These are phyloP conservation scores for Dimocarpus longan DNA, from an alignment of 345 rosid genomes.

Conservation along the genomic window DNA sequence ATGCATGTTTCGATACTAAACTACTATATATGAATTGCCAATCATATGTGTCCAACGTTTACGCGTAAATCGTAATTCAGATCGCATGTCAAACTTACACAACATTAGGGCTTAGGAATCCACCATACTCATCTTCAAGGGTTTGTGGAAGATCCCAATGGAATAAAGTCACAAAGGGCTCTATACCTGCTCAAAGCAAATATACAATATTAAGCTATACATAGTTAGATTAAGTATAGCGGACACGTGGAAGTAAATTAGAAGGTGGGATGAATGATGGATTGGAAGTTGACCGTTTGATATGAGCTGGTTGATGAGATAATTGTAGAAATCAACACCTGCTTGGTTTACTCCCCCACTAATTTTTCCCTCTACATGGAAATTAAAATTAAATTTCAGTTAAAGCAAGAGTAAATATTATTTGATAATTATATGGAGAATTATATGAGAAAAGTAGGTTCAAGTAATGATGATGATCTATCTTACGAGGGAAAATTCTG, in stretches of 20 bases:
- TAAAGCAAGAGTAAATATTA: background rate
- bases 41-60: too few relatives aligned
- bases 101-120: slow-evolving; percentile 48
- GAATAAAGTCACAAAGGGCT: slow-evolving; percentile 56
- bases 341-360: slow-evolving; percentile 33
- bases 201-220: too few relatives aligned
- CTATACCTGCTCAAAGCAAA: slow-evolving; percentile 35
- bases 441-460: background rate
- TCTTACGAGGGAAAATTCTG: slow-evolving; percentile 51
- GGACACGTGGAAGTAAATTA: background rate
- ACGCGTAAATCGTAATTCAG: background rate
- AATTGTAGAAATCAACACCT: slow-evolving; percentile 36
- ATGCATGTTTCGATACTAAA: too few relatives aligned
- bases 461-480: background rate
- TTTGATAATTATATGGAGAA: background rate
- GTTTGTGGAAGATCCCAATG: slow-evolving; percentile 71
- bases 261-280: background rate
- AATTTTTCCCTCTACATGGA: slow-evolving; percentile 32
- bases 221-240: background rate
- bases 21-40: background rate
- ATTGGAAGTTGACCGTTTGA: slow-evolving; percentile 22
- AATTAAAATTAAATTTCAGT: background rate
- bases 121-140: slow-evolving; percentile 60
- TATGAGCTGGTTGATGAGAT: slow-evolving; percentile 28
- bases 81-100: slow-evolving; percentile 37